Percentiles rank a stretch among this genome's conserved stretches.
These are phyloP conservation scores for Cornus suecica DNA, from an alignment of 148 eudicot genomes.

Conservation along the genomic window DNA sequence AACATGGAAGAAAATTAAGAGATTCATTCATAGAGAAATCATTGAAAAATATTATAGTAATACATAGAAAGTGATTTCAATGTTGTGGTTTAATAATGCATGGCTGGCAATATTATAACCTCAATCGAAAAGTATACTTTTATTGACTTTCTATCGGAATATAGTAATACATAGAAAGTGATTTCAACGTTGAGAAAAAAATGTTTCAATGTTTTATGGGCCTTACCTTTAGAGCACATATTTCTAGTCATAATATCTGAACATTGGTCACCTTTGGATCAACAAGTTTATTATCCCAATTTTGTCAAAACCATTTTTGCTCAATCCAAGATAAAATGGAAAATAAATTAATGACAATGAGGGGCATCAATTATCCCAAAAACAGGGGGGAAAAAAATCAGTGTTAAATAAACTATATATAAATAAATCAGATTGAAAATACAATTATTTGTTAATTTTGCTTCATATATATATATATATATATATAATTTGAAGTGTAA, in stretches of 20 bases:
- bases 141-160: constrained; percentile 2
- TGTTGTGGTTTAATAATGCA: not conserved
- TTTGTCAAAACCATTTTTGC: not conserved
- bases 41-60: no score
- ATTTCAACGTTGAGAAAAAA: not conserved
- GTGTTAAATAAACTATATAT: no score
- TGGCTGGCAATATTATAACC: not conserved
- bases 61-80: no score
- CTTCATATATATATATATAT: no score
- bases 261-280: not conserved
- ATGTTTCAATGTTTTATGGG: not conserved
- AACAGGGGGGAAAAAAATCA: no score
- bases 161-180: not conserved
- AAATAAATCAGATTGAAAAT: no score
- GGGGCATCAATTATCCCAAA: not conserved
- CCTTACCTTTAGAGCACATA: not conserved
- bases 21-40: no score
- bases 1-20: not conserved
- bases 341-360: not conserved
- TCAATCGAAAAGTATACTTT: not conserved
- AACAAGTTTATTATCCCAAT: constrained; percentile 8
- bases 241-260: constrained; percentile 18
- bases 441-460: no score
- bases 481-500: no score
- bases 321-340: not conserved